Percentiles rank a stretch among this genome's conserved stretches.
These are phyloP conservation scores for Proliferodiscus dingleyae DNA, from an alignment of 2,329 filamentous ascomycete genomes.

Conservation along the genomic window DNA sequence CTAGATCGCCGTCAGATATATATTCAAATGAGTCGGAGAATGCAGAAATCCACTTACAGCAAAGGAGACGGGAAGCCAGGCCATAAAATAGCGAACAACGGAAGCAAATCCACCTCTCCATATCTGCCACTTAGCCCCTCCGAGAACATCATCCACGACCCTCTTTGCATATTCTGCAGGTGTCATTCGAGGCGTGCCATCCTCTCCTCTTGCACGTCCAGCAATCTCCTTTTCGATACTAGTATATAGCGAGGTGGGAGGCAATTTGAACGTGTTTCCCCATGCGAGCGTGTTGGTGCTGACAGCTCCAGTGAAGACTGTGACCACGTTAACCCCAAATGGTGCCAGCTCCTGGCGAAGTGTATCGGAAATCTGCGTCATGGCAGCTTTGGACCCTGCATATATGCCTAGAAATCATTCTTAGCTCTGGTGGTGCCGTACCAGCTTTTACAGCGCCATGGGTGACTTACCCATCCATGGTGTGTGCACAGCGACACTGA, in stretches of 20 bases:
- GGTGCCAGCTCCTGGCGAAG: slow-evolving; percentile 14
- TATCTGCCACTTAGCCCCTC: slow-evolving; percentile 1
- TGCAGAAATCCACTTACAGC: background rate
- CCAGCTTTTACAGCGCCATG: no score
- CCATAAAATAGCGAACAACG: background rate
- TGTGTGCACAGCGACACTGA: slow-evolving; percentile 5
- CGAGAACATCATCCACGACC: background rate
- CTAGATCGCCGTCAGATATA: background rate
- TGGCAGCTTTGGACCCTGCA: slow-evolving; percentile 12
- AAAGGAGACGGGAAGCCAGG: background rate
- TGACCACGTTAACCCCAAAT: slow-evolving; percentile 11
- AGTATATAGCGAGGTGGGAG: slow-evolving; percentile 8
- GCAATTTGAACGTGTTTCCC: background rate
- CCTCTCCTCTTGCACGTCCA: background rate
- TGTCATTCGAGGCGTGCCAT: background rate
- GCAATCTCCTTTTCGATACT: background rate
- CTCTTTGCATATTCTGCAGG: background rate
- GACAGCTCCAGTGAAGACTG: slow-evolving; percentile 11
- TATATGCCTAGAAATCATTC: slow-evolving; percentile 6
- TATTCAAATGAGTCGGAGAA: background rate
- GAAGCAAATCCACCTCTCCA: background rate
- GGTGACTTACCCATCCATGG: slow-evolving; percentile 4
- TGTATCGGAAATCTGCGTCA: slow-evolving; percentile 3
- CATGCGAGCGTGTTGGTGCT: slow-evolving; percentile 8
- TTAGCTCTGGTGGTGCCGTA: no score